Evolutionary conservation across 2,329 filamentous ascomycete genomes (phyloP), one percentile per base, ranked within the genome.

Genomic region (Colletotrichum melonis): DNA sequence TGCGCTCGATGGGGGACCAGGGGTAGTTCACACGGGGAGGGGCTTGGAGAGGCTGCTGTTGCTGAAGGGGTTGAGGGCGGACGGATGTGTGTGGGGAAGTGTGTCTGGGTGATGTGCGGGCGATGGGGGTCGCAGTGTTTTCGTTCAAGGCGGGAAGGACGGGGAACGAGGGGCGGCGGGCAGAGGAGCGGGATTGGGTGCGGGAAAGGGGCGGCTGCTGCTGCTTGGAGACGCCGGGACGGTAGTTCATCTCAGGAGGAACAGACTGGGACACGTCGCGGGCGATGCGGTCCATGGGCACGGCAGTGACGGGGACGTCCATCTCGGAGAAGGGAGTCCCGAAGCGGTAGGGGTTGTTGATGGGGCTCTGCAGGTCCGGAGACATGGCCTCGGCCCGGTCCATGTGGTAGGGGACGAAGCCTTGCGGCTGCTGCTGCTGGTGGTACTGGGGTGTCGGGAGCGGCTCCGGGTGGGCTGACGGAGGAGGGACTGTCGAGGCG

Each of bases 241-340:
- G 90, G 86, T 93, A 98, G 80, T 91, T 92, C 95, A 98, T 98
- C 84, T 97, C 92, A 7, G 96, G 96, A 56, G 96, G 96, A 0
- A 98, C 96, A 5, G 95, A 98, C 82, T 98, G 95, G 30, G 95
- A 97, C 59, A 88, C 86, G 79, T 97, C 93, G 63, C 96, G 93
- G 57, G 92, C 88, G 38, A 97, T 87, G 7, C 94, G 94, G 0
- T 92, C 94, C 19, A 91, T 78, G 1, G 91, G 90, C 56, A 95
- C 86, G 3, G 92, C 89, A 1, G 94, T 97, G 72, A 97, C 84
- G 0, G 96, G 95, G 14, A 95, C 91, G 80, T 98, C 96, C 88
- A 96, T 92, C 79, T 97, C 95, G 2, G 95, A 97, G 81, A 95
- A 94, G 19, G 95, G 95, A 0, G 94, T 97, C n/a, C 91, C 92